Percentiles rank a stretch among this genome's conserved stretches.
phyloP scores from a whole-genome alignment of 225 moss, liverwort and hornwort genomes.

The Asterella californica region DNA sequence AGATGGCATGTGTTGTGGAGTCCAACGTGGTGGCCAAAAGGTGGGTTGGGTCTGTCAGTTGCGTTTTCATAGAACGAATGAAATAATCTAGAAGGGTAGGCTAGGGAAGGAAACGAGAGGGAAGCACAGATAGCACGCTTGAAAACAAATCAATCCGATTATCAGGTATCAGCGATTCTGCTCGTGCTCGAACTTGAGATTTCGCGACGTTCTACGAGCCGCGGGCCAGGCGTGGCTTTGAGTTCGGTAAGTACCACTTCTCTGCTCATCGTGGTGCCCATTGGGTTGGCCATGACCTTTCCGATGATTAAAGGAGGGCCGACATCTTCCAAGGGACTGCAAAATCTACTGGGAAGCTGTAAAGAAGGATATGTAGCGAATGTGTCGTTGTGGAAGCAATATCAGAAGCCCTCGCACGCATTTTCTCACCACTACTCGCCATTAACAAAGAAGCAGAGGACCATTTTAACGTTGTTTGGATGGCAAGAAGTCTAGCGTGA shows the following conservation, averaged over 20 bases:
- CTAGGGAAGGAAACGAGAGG: slow-evolving; percentile 1
- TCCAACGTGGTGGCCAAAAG: background rate
- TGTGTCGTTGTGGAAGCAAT: no score
- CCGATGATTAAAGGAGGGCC: background rate
- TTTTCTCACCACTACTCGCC: background rate
- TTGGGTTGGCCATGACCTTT: slow-evolving; percentile 1
- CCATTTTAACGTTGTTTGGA: background rate
- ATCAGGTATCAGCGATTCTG: background rate
- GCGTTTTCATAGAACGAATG: background rate
- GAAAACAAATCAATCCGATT: background rate
- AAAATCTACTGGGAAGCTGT: background rate
- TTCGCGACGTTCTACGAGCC: background rate
- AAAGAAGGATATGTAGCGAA: background rate
- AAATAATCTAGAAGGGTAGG: background rate
- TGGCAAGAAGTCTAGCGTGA: background rate
- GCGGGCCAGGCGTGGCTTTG: background rate
- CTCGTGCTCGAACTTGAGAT: background rate
- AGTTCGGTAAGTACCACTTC: background rate
- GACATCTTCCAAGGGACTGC: background rate
- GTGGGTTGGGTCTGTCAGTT: background rate
- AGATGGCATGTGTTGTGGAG: slow-evolving; percentile 10
- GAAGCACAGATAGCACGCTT: no score
- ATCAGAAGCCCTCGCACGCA: background rate
- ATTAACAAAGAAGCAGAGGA: background rate
- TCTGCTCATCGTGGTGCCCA: background rate